A percentile compares a stretch with the other conserved stretches of the same genome.
Evolutionary conservation across 2,329 filamentous ascomycete species (phyloP).

Genomic region (Xylaria sp.): DNA sequence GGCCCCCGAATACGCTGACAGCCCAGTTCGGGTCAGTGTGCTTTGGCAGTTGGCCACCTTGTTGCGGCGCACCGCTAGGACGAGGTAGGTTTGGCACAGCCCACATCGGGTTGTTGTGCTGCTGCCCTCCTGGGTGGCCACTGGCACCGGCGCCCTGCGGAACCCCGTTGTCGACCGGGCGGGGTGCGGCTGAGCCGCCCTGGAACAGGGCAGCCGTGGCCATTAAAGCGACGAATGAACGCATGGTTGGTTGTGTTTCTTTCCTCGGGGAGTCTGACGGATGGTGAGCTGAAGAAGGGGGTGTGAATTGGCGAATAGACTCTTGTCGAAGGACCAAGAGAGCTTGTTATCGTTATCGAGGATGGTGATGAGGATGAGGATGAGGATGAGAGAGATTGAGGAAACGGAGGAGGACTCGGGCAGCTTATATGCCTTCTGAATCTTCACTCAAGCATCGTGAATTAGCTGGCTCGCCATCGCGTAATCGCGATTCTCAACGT

Average conservation of each 20-base stretch:
- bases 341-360: slow-evolving; percentile 4
- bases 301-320: background rate
- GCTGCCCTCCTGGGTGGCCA: no score
- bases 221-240: slow-evolving; percentile 20
- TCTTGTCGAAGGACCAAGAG: slow-evolving; percentile 8
- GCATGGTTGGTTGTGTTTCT: slow-evolving; percentile 13
- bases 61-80: no score
- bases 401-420: slow-evolving; percentile 8
- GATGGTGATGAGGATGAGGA: slow-evolving; percentile 1
- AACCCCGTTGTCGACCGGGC: no score
- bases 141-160: no score
- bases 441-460: slow-evolving; percentile 2
- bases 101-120: no score
- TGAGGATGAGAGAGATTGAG: slow-evolving; percentile 1
- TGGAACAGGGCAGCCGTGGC: slow-evolving; percentile 19
- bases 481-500: slow-evolving; percentile 1
- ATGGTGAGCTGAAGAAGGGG: background rate
- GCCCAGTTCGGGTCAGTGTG: no score
- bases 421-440: slow-evolving; percentile 15
- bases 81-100: no score
- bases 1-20: no score
- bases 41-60: no score
- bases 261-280: background rate
- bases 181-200: slow-evolving; percentile 11
- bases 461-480: background rate